phyloP scores from a whole-genome alignment of 179 eudicot genomes.

The Camellia oleifera region DNA sequence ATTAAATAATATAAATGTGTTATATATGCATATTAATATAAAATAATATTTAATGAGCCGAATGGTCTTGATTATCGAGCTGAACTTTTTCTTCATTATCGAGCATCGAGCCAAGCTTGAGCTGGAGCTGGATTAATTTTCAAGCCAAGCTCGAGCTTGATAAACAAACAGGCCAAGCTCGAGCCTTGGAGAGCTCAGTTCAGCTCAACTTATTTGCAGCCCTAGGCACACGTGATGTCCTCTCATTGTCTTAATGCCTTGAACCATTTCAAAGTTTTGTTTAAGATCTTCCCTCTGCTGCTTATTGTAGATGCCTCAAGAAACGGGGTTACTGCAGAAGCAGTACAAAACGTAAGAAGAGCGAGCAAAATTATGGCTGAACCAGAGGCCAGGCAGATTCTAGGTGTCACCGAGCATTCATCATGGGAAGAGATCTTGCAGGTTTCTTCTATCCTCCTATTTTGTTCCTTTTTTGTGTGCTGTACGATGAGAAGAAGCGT shows the following conservation, averaged over 20 bases:
- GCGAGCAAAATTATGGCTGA: constrained; percentile 68
- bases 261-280: not conserved
- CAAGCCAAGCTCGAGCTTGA: no score
- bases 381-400: constrained; percentile 86
- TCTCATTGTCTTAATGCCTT: constrained; percentile 5
- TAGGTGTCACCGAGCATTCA: constrained; percentile 68
- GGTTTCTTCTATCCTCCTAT: constrained; percentile 23
- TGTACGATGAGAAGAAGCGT: not conserved
- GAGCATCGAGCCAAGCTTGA: no score
- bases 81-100: no score
- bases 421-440: constrained; percentile 78
- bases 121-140: no score
- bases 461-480: not conserved
- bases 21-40: no score
- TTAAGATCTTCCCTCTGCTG: not conserved
- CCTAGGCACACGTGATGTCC: not conserved
- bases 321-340: constrained; percentile 79
- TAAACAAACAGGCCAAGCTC: no score
- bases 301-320: constrained; percentile 67
- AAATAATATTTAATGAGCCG: no score
- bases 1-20: no score
- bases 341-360: constrained; percentile 53
- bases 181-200: no score
- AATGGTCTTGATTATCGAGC: no score
- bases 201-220: no score